Base-by-base conservation (phyloP, 2,329 filamentous ascomycete species). In the Alternaria longipes region DNA sequence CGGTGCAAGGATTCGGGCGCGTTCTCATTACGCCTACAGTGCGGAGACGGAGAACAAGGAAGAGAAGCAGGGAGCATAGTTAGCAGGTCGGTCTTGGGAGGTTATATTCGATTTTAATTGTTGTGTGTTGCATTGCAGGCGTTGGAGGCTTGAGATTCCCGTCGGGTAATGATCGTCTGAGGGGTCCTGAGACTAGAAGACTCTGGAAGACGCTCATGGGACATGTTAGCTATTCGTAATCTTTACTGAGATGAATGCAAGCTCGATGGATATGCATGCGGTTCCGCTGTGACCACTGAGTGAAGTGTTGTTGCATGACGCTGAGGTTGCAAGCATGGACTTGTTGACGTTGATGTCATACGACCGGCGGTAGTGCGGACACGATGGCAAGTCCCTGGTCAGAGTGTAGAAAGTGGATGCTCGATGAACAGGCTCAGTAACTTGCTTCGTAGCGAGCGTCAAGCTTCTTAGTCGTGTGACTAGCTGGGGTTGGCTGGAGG, bases 21-120 rank as follows among this genome's bases (percentile, higher is more conserved):
- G 84, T 60, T 91, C 89, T 71, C 90, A 87, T 77, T 96, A 88
- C 74, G 93, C 93, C 0, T 96, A 92, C 67, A 78, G 78, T 22
- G 83, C 83, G 14, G 85, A 87, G 46, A 84, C 86, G 55, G 85
- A 87, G 73, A 74, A 71, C 42, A 63, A 67, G 46, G 70, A 56
- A 4, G 65, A 72, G 66, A 73, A 73, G 56, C 59, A 70, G 63
- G 51, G 50, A 28, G 67, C 55, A 36, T 74, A 56, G 60, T 44
- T 12, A 44, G 36, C 24, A 14, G 44, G 20, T 8, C 18, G n/a
- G 40, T 46, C 12, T 18, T 11, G 16, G 8, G 16, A 7, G 32
- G 24, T 45, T 51, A 42, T 59, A 24, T 32, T 49, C 47, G 44
- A 34, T 32, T 40, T 28, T 26, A 42, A 51, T 57, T 34, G 52